Conservation (phyloP, 139 green algal genomes). For the Tetraselmis striata region DNA sequence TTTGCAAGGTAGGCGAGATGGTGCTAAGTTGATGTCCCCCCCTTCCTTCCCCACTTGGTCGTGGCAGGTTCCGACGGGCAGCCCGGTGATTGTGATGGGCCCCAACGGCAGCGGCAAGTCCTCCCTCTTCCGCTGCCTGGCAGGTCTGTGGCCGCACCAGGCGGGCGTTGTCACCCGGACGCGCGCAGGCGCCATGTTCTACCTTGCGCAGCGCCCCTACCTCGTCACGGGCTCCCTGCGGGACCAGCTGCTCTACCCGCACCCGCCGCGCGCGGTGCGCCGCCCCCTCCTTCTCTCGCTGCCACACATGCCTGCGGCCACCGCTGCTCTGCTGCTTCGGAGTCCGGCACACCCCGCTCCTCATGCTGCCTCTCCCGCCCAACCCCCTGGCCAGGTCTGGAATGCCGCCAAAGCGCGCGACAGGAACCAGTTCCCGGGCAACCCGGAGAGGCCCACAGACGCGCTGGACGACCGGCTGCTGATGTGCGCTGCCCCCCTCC, state of each 20-base stretch:
- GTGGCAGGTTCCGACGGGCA: constrained; percentile 24
- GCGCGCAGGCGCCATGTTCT: constrained; percentile 64
- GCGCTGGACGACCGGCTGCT: constrained; percentile 40
- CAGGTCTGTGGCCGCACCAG: constrained; percentile 83
- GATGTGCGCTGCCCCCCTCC: too few species aligned
- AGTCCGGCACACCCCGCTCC: neutral
- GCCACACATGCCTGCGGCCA: too few species aligned
- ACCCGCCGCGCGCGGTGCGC: constrained; percentile 43
- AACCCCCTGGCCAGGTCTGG: neutral
- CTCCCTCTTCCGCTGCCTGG: constrained; percentile 73
- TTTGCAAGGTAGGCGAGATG: too few species aligned
- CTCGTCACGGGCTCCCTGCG: constrained; percentile 69
- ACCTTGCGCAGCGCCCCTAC: constrained; percentile 82
- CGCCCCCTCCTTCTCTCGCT: too few species aligned
- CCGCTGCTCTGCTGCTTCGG: too few species aligned
- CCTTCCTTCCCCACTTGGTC: neutral
- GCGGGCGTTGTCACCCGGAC: constrained; percentile 31
- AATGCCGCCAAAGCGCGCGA: neutral
- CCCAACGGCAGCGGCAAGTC: constrained; percentile 86
- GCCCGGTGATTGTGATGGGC: constrained; percentile 78
- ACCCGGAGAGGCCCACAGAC: constrained; percentile 10
- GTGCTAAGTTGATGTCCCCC: too few species aligned
- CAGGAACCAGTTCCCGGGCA: constrained; percentile 19
- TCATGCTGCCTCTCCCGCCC: neutral
- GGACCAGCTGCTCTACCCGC: constrained; percentile 87